phyloP scores from a whole-genome alignment of 805 yeast species.

The Saturnispora sanitii region DNA sequence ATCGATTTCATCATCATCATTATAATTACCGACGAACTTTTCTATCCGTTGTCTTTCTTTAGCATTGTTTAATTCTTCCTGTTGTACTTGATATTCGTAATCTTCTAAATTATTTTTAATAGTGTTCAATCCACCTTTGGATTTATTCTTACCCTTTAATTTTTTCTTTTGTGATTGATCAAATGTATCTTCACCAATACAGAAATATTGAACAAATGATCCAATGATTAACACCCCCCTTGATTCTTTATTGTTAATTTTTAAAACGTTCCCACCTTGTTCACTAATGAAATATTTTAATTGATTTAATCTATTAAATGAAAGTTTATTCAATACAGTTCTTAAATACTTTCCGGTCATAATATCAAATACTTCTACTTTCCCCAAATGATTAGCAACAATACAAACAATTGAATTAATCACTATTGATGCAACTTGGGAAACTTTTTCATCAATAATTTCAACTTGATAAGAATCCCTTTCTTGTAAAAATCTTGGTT shows the following conservation, averaged over 20 bases:
- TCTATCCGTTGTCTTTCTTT: constrained; percentile 13
- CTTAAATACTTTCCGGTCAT: constrained; percentile 34
- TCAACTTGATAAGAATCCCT: constrained; percentile 13
- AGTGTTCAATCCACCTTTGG: constrained; percentile 19
- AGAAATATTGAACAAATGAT: constrained; percentile 36
- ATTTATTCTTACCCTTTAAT: constrained; percentile 9
- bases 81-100: constrained; percentile 18
- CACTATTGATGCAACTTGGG: constrained; percentile 22
- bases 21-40: constrained; percentile 36
- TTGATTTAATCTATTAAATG: constrained; percentile 14
- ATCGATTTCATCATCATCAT: constrained; percentile 18
- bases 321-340: constrained; percentile 18
- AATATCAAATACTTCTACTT: constrained; percentile 32
- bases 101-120: constrained; percentile 28
- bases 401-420: constrained; percentile 24
- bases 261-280: constrained; percentile 20
- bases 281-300: constrained; percentile 21
- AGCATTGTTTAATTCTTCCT: constrained; percentile 20
- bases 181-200: constrained; percentile 31
- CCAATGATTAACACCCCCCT: constrained; percentile 35
- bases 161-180: constrained; percentile 13
- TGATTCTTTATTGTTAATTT: constrained; percentile 18
- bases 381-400: constrained; percentile 36
- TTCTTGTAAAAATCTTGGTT: constrained; percentile 18
- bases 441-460: constrained; percentile 14